Evolutionary conservation across 1,139 yeast species (phyloP).

Genomic region (Zygosaccharomyces pseudobailii): DNA sequence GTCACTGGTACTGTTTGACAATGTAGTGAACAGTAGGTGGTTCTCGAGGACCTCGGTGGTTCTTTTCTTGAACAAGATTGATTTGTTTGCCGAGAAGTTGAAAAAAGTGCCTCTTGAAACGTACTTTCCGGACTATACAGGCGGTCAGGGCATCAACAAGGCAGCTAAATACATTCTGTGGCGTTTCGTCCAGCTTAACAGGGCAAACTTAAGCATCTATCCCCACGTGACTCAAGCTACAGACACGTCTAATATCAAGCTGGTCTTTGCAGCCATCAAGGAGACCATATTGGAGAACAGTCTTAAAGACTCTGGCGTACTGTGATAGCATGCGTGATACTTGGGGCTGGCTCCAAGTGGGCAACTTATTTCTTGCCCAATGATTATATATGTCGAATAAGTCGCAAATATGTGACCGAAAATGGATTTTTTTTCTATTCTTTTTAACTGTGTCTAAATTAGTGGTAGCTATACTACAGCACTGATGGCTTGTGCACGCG

Average conservation of each 20-base stretch:
- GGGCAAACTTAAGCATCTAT: conserved; percentile 75
- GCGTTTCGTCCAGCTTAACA: conserved; percentile 82
- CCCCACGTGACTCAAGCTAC: conserved; percentile 96
- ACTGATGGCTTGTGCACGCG: background rate
- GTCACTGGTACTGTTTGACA: conserved; percentile 77
- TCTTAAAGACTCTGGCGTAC: conserved; percentile 78
- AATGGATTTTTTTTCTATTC: background rate
- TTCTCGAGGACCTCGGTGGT: conserved; percentile 82
- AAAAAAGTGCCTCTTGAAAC: conserved; percentile 77
- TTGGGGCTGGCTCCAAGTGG: conserved; percentile 9
- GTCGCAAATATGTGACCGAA: background rate
- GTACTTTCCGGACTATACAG: conserved; percentile 85
- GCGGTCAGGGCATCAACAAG: conserved; percentile 81
- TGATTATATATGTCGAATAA: background rate
- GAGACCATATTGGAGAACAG: conserved; percentile 85
- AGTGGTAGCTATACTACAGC: background rate
- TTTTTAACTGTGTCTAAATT: background rate
- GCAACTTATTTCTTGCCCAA: background rate
- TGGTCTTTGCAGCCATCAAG: conserved; percentile 88
- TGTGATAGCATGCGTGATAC: conserved; percentile 37
- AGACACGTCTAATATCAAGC: conserved; percentile 80
- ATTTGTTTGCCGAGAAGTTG: conserved; percentile 80
- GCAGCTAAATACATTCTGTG: conserved; percentile 93
- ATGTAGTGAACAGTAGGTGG: conserved; percentile 93
- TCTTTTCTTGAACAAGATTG: conserved; percentile 81